Base-by-base conservation (phyloP, 768 basidiomycete genomes). In the Podaxis sp. region DNA sequence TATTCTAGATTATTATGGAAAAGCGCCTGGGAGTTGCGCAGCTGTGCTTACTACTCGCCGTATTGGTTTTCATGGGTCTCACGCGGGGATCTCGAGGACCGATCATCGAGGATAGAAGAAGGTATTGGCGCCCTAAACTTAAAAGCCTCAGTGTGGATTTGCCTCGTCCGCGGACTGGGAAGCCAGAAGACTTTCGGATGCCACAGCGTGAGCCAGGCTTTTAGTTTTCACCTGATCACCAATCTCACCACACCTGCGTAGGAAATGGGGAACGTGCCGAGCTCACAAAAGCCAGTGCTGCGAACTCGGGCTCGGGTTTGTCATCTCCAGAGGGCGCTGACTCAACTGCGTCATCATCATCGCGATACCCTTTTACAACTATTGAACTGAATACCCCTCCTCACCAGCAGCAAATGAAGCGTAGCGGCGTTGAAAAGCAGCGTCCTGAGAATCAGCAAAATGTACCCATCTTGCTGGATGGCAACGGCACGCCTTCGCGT, bases 1-100 rank as follows among this genome's bases (percentile, higher is more conserved):
- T 63, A 33, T 40, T 17, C 2, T 59, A 96, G 92, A 86, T 97
- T 36, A 77, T 88, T 0, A 81, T 95, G 55, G 96, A 97, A 74
- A 95, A 96, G 68, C 88, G 94, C 2, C 83, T 97, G 0, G 89
- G 94, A 2, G 86, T 97, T 22, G 91, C 90, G 0, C 96, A 98
- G 68, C 81, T 98, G 0, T 87, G 90, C 70, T 80, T 96, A 5
- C 80, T 96, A 4, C 79, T 97, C 2, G 85, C 89, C 0, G 89
- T 97, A 9, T 82, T 96, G 19, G 79, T 94, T 12, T 94, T 97
- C 72, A 90, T 96, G 75, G 85, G 89, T 17, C 80, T 96, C 56
- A 95, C 94, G 3, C 85, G 94, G 4, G 92, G 93, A 6, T 90
- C 86, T 56, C 70, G 81, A 56, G 77, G 75, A 1, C 75, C 76